A percentile compares a stretch with the other conserved stretches of the same genome.
Conservation (phyloP, 116 monocot genomes). For the Trichopus zeylanicus region DNA sequence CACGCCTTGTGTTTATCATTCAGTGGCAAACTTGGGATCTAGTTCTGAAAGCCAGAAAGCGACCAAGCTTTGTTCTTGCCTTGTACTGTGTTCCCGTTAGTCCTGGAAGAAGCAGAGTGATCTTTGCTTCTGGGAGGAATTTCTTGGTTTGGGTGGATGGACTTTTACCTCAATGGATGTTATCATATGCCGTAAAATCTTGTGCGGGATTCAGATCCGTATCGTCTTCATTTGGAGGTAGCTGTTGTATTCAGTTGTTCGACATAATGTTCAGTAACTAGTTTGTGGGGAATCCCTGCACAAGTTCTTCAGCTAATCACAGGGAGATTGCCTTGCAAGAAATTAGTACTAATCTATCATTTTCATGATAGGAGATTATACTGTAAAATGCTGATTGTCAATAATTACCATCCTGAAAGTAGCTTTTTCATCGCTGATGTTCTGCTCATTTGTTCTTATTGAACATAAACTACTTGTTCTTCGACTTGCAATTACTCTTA, state of each 20-base stretch:
- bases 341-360: too few relatives aligned
- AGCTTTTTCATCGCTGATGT: too few relatives aligned
- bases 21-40: constrained; percentile 3
- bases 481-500: too few relatives aligned
- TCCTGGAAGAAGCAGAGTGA: constrained; percentile 79
- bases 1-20: constrained; percentile 59
- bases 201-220: constrained; percentile 80
- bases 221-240: constrained; percentile 94
- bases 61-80: constrained; percentile 34
- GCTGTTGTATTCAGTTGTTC: too few relatives aligned
- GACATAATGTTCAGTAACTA: too few relatives aligned
- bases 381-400: too few relatives aligned
- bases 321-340: too few relatives aligned
- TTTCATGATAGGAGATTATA: too few relatives aligned
- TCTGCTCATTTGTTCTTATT: not conserved
- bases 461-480: too few relatives aligned
- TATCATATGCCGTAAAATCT: constrained; percentile 71
- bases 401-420: too few relatives aligned
- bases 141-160: constrained; percentile 65
- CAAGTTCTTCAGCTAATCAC: too few relatives aligned
- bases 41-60: constrained; percentile 13
- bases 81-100: constrained; percentile 82
- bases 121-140: constrained; percentile 77
- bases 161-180: constrained; percentile 70
- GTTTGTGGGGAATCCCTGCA: too few relatives aligned